Base-by-base conservation (phyloP, 2,329 filamentous ascomycete genomes). In the Orbilia javanica region DNA sequence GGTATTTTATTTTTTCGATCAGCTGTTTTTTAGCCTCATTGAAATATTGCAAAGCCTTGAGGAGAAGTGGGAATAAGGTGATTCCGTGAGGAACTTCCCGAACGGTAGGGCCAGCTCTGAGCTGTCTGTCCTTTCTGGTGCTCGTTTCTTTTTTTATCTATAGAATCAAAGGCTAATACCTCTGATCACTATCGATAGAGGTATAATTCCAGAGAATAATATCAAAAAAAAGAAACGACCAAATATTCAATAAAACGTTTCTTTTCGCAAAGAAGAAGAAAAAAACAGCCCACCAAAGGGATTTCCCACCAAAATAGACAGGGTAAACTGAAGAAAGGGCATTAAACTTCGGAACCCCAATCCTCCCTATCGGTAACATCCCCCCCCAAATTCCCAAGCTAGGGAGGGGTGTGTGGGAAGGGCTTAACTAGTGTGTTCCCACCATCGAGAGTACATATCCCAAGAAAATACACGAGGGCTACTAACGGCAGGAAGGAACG, bases 131-230 rank as follows among this genome's bases (percentile, higher is more conserved):
- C 22, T 50, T 13, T 50, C 10, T 46, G 1, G 42, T 25, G 20
- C 13, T 20, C 15, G 46, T 25, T 27, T 22, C 10, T 50, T 13
- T 50, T 6, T 25, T 50, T 50, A 34, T 44, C 20, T n/a, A 44
- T 44, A 44, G 18, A 15, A 6, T 6, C 4, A 44, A 44, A 44
- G 18, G 39, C 39, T 10, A n/a, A 15, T 10, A 39, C 11, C 11
- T 13, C 6, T 39, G 13, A 10, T 50, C 27, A 50, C n/a, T 53
- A 53, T 53, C 50, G 50, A 53, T 53, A 53, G 50, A 53, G 13
- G 4, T 22, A 25, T 29, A 44, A 44, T 44, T 15, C 42, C 8
- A 15, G 4, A 44, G 4, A 44, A 4, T n/a, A 44, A 44, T 6
- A 44, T 1, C 18, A 44, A 44, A 39, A 13, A 39, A n/a, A 44